Evolutionary conservation across 257 asterid genomes (phyloP).

Genomic region (Solanum paucissectum): DNA sequence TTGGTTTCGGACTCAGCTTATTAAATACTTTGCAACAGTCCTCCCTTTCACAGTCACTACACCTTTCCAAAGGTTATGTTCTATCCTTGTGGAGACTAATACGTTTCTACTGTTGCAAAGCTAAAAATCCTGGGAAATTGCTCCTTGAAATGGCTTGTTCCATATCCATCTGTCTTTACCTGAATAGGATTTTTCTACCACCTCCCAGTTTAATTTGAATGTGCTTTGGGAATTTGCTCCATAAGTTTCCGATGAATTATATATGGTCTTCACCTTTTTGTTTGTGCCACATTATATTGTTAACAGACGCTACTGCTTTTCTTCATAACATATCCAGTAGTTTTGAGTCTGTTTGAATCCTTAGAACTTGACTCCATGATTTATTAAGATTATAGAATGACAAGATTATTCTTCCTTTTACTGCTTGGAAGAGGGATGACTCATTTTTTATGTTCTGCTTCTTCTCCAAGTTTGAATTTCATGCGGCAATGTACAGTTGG

Average conservation of each 20-base stretch:
- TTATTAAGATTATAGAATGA: too few species aligned
- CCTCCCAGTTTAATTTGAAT: background rate
- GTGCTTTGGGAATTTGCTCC: background rate
- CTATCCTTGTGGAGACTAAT: too few species aligned
- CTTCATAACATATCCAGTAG: background rate
- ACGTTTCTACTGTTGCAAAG: too few species aligned
- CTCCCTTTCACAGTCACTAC: too few species aligned
- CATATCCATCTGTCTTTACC: background rate
- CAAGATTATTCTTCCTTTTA: background rate
- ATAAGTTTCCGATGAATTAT: background rate
- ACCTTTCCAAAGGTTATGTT: too few species aligned
- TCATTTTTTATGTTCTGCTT: background rate
- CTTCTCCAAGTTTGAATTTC: background rate
- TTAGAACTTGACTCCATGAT: background rate
- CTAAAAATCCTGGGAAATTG: too few species aligned
- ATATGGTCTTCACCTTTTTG: background rate
- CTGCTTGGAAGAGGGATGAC: background rate
- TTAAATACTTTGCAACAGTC: background rate
- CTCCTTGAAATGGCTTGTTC: background rate
- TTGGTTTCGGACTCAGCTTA: too few species aligned
- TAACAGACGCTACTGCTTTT: background rate
- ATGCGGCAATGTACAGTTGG: too few species aligned
- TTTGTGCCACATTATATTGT: background rate
- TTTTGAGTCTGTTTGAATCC: background rate
- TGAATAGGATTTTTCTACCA: background rate